These are phyloP conservation scores for Naganishia vaughanmartiniae DNA, from an alignment of 768 basidiomycete genomes.

Conservation along the genomic window DNA sequence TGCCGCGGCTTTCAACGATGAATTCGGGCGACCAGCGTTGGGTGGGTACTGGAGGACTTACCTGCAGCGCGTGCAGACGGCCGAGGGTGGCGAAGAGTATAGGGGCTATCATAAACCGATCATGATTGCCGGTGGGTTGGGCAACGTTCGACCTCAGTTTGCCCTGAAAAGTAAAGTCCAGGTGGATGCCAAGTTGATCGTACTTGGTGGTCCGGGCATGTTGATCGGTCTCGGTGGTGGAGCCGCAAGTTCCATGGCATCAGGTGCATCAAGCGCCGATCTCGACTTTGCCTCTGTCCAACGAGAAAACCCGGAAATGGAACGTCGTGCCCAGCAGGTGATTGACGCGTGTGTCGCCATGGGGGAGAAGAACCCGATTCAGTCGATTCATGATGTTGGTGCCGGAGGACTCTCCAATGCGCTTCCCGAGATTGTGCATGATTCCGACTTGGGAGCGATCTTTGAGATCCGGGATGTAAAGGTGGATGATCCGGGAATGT, in stretches of 20 bases:
- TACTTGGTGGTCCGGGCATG: conserved; percentile 92
- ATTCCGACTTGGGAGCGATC: conserved; percentile 80
- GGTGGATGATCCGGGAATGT: conserved; percentile 88
- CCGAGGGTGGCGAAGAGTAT: conserved; percentile 55
- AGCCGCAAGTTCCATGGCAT: conserved; percentile 88
- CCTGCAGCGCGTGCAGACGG: conserved; percentile 64
- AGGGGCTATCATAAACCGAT: conserved; percentile 98
- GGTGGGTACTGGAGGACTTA: conserved; percentile 95
- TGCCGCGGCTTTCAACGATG: conserved; percentile 94
- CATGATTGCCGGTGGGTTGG: conserved; percentile 97
- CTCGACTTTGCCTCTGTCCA: conserved; percentile 98
- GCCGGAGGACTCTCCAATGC: conserved; percentile 97
- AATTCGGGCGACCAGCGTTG: conserved; percentile 91
- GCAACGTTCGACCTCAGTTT: conserved; percentile 81
- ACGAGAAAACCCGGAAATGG: conserved; percentile 97
- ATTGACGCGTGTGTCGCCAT: conserved; percentile 81
- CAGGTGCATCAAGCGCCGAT: conserved; percentile 84
- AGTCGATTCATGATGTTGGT: conserved; percentile 97
- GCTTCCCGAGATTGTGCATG: conserved; percentile 92
- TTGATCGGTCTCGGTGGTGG: conserved; percentile 96
- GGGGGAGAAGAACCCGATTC: conserved; percentile 69
- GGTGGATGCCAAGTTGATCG: conserved; percentile 80
- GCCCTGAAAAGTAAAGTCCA: conserved; percentile 74
- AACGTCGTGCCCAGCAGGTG: conserved; percentile 93
- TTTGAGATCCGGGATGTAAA: conserved; percentile 94